Evolutionary conservation across 2,329 filamentous ascomycete genomes (phyloP), one percentile per base, ranked within the genome.

Genomic region (Colletotrichum sublineola): DNA sequence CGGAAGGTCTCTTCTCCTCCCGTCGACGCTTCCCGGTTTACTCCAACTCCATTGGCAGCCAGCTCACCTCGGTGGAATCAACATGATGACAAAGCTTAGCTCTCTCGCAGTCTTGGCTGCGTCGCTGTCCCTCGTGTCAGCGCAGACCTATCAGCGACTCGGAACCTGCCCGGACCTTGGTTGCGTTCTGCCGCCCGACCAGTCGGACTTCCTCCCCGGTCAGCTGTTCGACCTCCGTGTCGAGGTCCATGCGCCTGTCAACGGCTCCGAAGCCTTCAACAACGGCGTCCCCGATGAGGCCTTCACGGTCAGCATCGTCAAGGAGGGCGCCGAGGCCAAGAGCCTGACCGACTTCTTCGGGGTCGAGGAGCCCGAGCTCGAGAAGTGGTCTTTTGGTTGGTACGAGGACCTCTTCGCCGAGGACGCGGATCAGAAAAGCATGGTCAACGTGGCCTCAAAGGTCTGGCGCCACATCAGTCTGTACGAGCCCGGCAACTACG

Each of bases 381-480:
- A 97, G 86, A 91, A 86, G 75, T 97, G 94, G 94, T 88, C 91
- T 75, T 96, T 96, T 79, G 87, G 87, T n/a, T 96, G 93, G 92
- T 96, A 89, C 78, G 94, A 96, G 84, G 92, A 97, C 77, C 88
- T 94, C 36, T 97, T 94, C 79, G 94, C 94, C 38, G 84, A 91
- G 78, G 93, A 95, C 77, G 90, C 90, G 4, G 83, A 89, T 29
- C 91, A 87, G 46, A 88, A 93, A 5, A 93, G 91, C 1, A 78
- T 94, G 29, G 94, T 97, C 82, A 93, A 94, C 74, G 94, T 96
- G 63, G 91, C 93, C 1, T 88, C 93, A 74, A 96, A 95, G 83
- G 90, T 90, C 40, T 96, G 94, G 84, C 89, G 94, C 74, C 89
- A 90, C 74, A 88, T 96, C 58, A 91, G 91, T 24, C 86, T 97